Evolutionary conservation across 805 yeast genomes (phyloP).

Genomic region (Priceomyces melissophilus): DNA sequence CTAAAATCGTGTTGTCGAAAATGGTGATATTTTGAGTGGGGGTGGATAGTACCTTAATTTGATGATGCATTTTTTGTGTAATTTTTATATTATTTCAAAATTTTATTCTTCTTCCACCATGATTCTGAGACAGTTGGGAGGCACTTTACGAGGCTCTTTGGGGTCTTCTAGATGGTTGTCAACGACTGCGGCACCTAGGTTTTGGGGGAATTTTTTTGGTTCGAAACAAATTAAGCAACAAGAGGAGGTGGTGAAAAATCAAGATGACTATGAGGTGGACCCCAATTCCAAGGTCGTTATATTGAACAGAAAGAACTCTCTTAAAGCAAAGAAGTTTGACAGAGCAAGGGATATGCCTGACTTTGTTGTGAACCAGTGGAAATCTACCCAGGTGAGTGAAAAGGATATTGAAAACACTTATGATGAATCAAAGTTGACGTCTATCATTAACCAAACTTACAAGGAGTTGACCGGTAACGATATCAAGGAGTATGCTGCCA

Average conservation of each 20-base stretch:
- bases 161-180: background rate
- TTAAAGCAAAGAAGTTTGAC: slow-evolving; percentile 22
- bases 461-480: slow-evolving; percentile 14
- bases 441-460: slow-evolving; percentile 25
- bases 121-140: too few species aligned
- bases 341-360: slow-evolving; percentile 31
- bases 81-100: too few species aligned
- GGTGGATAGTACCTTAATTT: too few species aligned
- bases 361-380: slow-evolving; percentile 37
- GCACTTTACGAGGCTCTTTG: too few species aligned
- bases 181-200: slow-evolving; percentile 2
- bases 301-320: slow-evolving; percentile 35
- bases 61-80: too few species aligned
- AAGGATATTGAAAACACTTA: slow-evolving; percentile 28
- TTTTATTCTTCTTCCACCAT: too few species aligned
- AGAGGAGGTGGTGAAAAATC: slow-evolving; percentile 35
- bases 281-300: slow-evolving; percentile 30
- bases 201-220: slow-evolving; percentile 34
- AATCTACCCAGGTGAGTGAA: slow-evolving; percentile 17
- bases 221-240: slow-evolving; percentile 27
- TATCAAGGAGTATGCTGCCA: slow-evolving; percentile 13
- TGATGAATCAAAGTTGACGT: slow-evolving; percentile 19
- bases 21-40: too few species aligned
- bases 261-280: slow-evolving; percentile 34
- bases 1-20: too few species aligned